Evolutionary conservation across 2,329 filamentous ascomycete species (phyloP).

Genomic region (Penicillium brevicompactum): DNA sequence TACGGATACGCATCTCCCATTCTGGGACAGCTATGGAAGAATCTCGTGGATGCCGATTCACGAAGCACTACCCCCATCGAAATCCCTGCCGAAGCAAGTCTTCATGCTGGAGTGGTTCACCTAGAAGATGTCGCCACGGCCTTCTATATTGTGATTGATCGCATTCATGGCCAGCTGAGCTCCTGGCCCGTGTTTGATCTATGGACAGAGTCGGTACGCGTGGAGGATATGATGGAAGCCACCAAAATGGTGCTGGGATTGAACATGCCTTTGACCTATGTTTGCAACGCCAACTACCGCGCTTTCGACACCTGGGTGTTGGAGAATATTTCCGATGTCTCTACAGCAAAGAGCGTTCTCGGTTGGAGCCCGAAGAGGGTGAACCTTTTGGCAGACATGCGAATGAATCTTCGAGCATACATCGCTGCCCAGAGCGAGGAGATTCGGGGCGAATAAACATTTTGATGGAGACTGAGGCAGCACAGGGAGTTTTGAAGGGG

Average conservation of each 20-base stretch:
- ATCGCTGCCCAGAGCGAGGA: background rate
- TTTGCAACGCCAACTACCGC: slow-evolving; percentile 23
- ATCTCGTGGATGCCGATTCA: slow-evolving; percentile 7
- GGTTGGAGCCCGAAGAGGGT: slow-evolving; percentile 37
- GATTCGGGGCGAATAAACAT: background rate
- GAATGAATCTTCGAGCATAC: slow-evolving; percentile 17
- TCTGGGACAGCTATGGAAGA: slow-evolving; percentile 27
- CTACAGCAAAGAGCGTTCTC: slow-evolving; percentile 33
- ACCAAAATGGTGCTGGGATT: slow-evolving; percentile 20
- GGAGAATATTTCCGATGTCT: slow-evolving; percentile 25
- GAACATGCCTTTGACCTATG: slow-evolving; percentile 29
- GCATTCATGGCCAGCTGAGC: slow-evolving; percentile 29
- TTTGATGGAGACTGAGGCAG: too few species aligned
- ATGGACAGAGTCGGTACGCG: slow-evolving; percentile 23
- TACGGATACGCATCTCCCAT: slow-evolving; percentile 35
- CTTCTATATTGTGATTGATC: slow-evolving; percentile 36
- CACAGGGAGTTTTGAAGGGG: too few species aligned
- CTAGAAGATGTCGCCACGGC: slow-evolving; percentile 43
- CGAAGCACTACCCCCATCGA: slow-evolving; percentile 24
- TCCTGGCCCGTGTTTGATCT: slow-evolving; percentile 44
- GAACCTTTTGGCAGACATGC: slow-evolving; percentile 22
- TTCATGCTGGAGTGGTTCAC: slow-evolving; percentile 34
- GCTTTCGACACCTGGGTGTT: slow-evolving; percentile 29
- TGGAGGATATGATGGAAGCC: slow-evolving; percentile 31
- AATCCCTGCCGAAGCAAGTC: slow-evolving; percentile 22